These are phyloP conservation scores for Fusarium goolgardi DNA, from an alignment of 2,329 filamentous ascomycete genomes.

Conservation along the genomic window DNA sequence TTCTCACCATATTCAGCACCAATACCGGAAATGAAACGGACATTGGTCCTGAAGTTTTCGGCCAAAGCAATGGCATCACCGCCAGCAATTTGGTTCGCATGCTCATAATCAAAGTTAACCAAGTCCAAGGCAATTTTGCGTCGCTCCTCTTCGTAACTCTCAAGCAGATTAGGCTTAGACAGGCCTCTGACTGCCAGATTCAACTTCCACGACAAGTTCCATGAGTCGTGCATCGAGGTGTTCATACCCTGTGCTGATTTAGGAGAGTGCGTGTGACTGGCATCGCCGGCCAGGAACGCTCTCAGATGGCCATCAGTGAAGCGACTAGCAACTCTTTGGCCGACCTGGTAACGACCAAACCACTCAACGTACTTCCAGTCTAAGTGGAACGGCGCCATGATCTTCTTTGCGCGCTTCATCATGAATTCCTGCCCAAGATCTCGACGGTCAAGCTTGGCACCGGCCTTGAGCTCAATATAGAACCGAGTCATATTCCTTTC, in stretches of 20 bases:
- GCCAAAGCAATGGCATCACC: conserved; percentile 73
- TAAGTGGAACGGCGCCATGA: conserved; percentile 68
- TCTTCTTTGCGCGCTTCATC: conserved; percentile 72
- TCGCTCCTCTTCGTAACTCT: conserved; percentile 72
- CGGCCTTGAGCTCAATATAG: conserved; percentile 67
- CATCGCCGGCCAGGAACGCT: conserved; percentile 77
- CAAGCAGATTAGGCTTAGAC: conserved; percentile 64
- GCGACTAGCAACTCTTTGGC: conserved; percentile 75
- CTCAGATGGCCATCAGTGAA: conserved; percentile 72
- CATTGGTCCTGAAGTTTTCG: conserved; percentile 76
- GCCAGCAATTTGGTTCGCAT: conserved; percentile 68
- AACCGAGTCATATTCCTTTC: conserved; percentile 78
- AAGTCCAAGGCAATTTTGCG: conserved; percentile 70
- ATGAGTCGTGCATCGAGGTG: conserved; percentile 68
- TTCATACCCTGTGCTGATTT: conserved; percentile 79
- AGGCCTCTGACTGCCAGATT: conserved; percentile 66
- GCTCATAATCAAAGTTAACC: conserved; percentile 69
- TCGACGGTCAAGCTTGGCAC: conserved; percentile 54
- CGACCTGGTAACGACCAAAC: conserved; percentile 79
- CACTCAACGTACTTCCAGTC: conserved; percentile 72
- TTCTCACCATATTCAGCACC: conserved; percentile 71
- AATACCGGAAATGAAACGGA: conserved; percentile 78
- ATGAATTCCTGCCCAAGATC: conserved; percentile 72
- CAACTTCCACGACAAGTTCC: conserved; percentile 69
- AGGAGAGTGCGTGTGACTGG: conserved; percentile 77